A percentile compares a stretch with the other conserved stretches of the same genome.
Conservation (phyloP, 106 monocot species). For the Gastrodia elata region DNA sequence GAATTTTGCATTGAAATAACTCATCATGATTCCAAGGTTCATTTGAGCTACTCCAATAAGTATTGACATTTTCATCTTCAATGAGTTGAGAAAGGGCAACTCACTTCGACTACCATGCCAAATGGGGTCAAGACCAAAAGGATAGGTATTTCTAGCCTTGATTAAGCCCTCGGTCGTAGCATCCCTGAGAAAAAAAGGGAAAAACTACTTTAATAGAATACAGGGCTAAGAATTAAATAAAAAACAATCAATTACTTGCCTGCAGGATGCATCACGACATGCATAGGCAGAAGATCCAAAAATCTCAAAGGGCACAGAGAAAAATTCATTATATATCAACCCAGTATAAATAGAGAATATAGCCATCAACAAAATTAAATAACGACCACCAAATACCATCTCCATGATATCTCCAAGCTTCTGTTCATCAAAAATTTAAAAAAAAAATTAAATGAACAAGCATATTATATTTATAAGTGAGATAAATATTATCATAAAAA, state of each 20-base stretch:
- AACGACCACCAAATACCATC: slow-evolving; percentile 96
- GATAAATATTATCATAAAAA: background rate
- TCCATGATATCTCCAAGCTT: slow-evolving; percentile 96
- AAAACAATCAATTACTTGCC: slow-evolving; percentile 26
- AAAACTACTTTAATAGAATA: background rate
- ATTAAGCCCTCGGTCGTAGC: slow-evolving; percentile 64
- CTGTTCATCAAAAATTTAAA: slow-evolving; percentile 28
- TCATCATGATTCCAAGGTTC: slow-evolving; percentile 90
- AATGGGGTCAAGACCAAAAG: slow-evolving; percentile 91
- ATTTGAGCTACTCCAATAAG: slow-evolving; percentile 97
- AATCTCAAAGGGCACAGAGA: slow-evolving; percentile 88
- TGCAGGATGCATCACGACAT: slow-evolving; percentile 91
- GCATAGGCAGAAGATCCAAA: slow-evolving; percentile 93
- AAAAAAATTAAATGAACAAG: background rate
- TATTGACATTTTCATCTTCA: slow-evolving; percentile 99
- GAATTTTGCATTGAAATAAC: slow-evolving; percentile 90
- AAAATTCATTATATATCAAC: slow-evolving; percentile 95
- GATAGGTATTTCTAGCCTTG: slow-evolving; percentile 65
- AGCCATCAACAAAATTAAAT: slow-evolving; percentile 92
- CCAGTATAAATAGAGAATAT: slow-evolving; percentile 96
- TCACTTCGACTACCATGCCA: slow-evolving; percentile 96
- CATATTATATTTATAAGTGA: background rate
- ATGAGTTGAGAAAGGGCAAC: slow-evolving; percentile 91
- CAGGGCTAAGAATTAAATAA: background rate
- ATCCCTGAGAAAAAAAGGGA: slow-evolving; percentile 40